Evolutionary conservation across 2,329 filamentous ascomycete species (phyloP), one percentile per base, ranked within the genome.

Genomic region (Pseudocercospora musae): DNA sequence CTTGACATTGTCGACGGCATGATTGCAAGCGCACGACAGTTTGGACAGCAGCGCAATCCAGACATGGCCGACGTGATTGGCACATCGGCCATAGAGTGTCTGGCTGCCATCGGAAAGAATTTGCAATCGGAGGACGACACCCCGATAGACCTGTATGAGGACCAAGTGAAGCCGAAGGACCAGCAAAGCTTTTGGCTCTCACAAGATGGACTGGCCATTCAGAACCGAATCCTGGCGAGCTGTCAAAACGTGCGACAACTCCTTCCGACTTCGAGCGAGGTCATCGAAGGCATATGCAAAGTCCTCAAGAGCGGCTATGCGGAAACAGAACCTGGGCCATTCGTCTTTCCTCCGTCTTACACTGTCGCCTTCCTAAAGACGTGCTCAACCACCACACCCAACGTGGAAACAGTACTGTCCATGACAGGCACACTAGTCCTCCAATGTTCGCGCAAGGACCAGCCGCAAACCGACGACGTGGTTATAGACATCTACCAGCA

Each of bases 281-380:
- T 91, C 10, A 82, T 89, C 21, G 90, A 93, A 70, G 82, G 85
- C 3, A 86, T 88, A 33, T 95, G 91, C 76, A 82, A 82, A 61
- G 85, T 93, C 53, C 81, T 94, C 55, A 85, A 87, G 44, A 84
- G 87, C 20, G 91, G 91, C 0, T 93, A 93, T 70, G 87, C 87
- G 0, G 91, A 96, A 74, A 84, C 82, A 0, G 84, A 87, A 25
- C 85, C 89, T 2, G 91, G 91, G 0, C 89, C 90, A 0, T 94
- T 95, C 69, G 90, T 93, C 8, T 86, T 96, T 63, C 83, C 88
- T 2, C 81, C 89, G 0, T 78, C 82, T 0, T 81, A 86, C 66
- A 85, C 90, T n/a, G 85, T 87, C 10, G 81, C 86, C 46, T 81
- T 95, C 52, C 80, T 83, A 3, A 83, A 83, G 57, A 72, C 73